phyloP scores from a whole-genome alignment of 164 flowering plant species.

The Aristolochia californica region DNA sequence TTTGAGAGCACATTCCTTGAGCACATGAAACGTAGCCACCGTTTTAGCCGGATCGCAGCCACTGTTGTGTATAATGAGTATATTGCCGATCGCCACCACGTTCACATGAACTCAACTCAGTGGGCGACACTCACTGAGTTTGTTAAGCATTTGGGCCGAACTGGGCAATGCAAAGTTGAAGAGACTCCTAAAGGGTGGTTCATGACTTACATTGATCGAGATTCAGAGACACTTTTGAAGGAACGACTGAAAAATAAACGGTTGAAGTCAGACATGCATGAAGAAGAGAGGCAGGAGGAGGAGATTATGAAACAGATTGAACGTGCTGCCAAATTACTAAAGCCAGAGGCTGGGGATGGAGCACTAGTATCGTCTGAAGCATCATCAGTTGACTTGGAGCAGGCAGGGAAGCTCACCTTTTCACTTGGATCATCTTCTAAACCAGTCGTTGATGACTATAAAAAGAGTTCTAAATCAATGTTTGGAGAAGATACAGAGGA shows the following conservation, averaged over 20 bases:
- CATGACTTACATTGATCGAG: conserved; percentile 77
- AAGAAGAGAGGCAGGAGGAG: conserved; percentile 84
- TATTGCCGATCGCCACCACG: conserved; percentile 70
- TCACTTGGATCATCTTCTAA: conserved; percentile 35
- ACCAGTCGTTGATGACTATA: conserved; percentile 21
- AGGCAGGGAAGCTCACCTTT: conserved; percentile 43
- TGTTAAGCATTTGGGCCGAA: conserved; percentile 63
- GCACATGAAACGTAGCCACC: conserved; percentile 79
- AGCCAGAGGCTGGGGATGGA: conserved; percentile 11
- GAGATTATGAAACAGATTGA: conserved; percentile 73
- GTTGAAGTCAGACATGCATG: conserved; percentile 51
- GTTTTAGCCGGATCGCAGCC: conserved; percentile 83
- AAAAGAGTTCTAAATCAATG: conserved; percentile 29
- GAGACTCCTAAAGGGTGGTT: conserved; percentile 96
- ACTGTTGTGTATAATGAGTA: conserved; percentile 89
- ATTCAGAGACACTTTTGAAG: conserved; percentile 71
- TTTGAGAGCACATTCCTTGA: conserved; percentile 63
- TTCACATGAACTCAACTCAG: conserved; percentile 88
- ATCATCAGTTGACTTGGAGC: conserved; percentile 22
- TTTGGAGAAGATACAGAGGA: conserved; percentile 33
- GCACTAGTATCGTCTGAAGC: conserved; percentile 4
- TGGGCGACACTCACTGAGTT: conserved; percentile 94
- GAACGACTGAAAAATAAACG: conserved; percentile 69
- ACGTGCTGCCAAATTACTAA: conserved; percentile 38
- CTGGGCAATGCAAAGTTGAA: conserved; percentile 84